Percentiles rank a stretch among this genome's conserved stretches.
Conservation (phyloP, 1,284 basidiomycete genomes). For the Tylopilus sp. region DNA sequence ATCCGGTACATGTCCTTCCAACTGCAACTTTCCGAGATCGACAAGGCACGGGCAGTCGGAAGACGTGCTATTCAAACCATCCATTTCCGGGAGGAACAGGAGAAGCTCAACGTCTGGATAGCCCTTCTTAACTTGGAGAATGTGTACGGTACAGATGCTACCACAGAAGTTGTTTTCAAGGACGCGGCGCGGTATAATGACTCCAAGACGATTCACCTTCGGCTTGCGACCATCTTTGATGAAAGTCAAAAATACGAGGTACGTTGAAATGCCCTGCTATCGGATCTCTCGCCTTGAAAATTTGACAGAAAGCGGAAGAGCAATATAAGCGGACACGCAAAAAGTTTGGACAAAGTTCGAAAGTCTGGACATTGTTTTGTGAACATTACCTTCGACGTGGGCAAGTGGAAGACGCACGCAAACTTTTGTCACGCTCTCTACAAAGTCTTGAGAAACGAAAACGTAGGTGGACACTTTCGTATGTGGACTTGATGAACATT, state of each 20-base stretch:
- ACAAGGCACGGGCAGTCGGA: constrained; percentile 88
- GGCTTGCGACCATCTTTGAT: constrained; percentile 82
- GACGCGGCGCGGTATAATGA: constrained; percentile 92
- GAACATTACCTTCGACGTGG: constrained; percentile 76
- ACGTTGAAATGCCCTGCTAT: constrained; percentile 22
- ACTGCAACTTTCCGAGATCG: constrained; percentile 90
- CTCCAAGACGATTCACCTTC: constrained; percentile 84
- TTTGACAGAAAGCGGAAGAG: constrained; percentile 75
- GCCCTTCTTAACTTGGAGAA: constrained; percentile 96
- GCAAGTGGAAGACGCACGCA: constrained; percentile 77
- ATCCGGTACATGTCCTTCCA: constrained; percentile 99
- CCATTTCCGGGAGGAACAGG: constrained; percentile 93
- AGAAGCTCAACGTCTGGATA: constrained; percentile 98
- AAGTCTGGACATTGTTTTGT: constrained; percentile 88
- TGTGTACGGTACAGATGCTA: constrained; percentile 84
- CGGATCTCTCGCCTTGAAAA: constrained; percentile 3
- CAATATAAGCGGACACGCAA: constrained; percentile 82
- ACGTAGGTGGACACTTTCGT: constrained; percentile 55
- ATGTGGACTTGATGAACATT: constrained; percentile 2
- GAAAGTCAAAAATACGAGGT: constrained; percentile 81
- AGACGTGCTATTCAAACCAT: constrained; percentile 85
- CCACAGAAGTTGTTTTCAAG: constrained; percentile 77
- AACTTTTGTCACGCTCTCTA: constrained; percentile 83
- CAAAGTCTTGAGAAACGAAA: constrained; percentile 94
- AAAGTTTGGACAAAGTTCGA: constrained; percentile 89